phyloP scores from a whole-genome alignment of 1,139 yeast genomes.

The Yamadazyma oceani region DNA sequence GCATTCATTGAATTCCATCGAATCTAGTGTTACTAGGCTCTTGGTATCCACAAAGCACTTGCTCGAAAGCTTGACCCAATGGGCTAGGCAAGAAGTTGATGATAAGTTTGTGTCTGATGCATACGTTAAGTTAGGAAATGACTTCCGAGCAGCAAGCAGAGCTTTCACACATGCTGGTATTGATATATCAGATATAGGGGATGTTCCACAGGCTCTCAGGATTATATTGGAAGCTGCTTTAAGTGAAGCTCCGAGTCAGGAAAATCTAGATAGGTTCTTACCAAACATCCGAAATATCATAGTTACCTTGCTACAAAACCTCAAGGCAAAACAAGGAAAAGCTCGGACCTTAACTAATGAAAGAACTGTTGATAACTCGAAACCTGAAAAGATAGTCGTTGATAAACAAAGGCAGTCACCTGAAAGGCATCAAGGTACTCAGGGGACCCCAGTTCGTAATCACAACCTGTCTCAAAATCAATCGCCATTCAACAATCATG shows the following conservation, averaged over 20 bases:
- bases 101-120: slow-evolving; percentile 89
- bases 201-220: slow-evolving; percentile 49
- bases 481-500: background rate
- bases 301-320: slow-evolving; percentile 72
- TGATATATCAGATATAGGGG: slow-evolving; percentile 45
- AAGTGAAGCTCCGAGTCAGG: slow-evolving; percentile 83
- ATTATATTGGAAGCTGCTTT: slow-evolving; percentile 83
- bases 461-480: background rate
- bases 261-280: slow-evolving; percentile 72
- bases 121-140: slow-evolving; percentile 90
- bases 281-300: slow-evolving; percentile 88
- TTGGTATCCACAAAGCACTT: slow-evolving; percentile 88
- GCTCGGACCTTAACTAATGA: slow-evolving; percentile 29
- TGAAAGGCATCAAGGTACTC: slow-evolving; percentile 1
- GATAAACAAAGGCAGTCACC: slow-evolving; percentile 5
- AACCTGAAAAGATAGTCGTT: slow-evolving; percentile 2
- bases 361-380: slow-evolving; percentile 9
- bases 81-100: slow-evolving; percentile 81
- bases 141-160: slow-evolving; percentile 82
- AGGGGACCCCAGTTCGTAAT: background rate
- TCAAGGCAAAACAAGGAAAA: slow-evolving; percentile 74
- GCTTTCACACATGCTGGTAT: slow-evolving; percentile 40
- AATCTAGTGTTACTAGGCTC: slow-evolving; percentile 77
- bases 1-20: slow-evolving; percentile 61
- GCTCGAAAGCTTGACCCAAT: slow-evolving; percentile 79